Base-by-base conservation (phyloP, 345 rosid genomes). In the Geranium rotundifolium region DNA sequence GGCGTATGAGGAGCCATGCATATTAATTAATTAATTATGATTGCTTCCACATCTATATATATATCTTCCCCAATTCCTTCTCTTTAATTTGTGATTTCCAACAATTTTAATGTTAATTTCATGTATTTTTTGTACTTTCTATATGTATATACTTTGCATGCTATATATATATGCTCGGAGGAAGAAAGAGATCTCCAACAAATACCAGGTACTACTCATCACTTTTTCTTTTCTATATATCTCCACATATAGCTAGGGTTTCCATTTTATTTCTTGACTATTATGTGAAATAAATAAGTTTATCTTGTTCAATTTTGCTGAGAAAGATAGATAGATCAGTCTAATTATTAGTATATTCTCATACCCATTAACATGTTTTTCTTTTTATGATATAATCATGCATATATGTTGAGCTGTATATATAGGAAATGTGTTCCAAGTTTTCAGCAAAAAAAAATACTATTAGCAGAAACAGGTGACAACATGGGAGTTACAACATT, bases 1-100 rank as follows among this genome's bases (percentile, higher is more conserved):
- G 97, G 97, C 97, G 95, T 90, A 90, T 90, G 97, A 85, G 97
- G 97, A 87, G 97, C 97, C 97, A 87, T 83, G 96, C 96, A 90
- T 90, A 88, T 71, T 0, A 19, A 8, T 19, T 0, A 19, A 8
- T 19, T 20, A 19, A 12, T 7, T 57, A 19, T 23, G 17, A 15
- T 20, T 20, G 4, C 30, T 57, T 57, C 13, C 9, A 19, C 27
- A 23, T 23, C 27, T 23, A 23, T 23, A 23, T 23, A 23, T 37
- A 37, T 37, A 37, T 37, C 12, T 37, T 37, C 46, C 12, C 3
- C 46, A 37, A 10, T 37, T 23, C 27, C 1, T 23, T 23, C 27
- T 23, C 27, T 23, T 23, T 23, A 23, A 23, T 23, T 23, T 23
- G 27, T 23, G 27, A 23, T 23, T 23, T 23, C 27, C 27, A 23